phyloP scores from a whole-genome alignment of 148 eudicot genomes.

The Hydrangea macrophylla region DNA sequence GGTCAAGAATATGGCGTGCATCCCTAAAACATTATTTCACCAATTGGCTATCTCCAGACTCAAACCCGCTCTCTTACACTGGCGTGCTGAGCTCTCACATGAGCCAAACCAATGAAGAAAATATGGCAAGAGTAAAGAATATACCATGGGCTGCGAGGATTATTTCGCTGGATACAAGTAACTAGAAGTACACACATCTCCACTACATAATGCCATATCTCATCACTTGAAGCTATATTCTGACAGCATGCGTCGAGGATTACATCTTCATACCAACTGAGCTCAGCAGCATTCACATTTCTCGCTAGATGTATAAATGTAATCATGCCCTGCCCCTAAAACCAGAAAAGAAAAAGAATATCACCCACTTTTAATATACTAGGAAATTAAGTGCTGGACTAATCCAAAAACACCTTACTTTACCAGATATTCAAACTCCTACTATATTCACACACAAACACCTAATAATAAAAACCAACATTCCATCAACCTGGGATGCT shows the following conservation, averaged over 20 bases:
- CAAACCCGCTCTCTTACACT: not conserved
- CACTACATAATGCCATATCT: conserved; percentile 83
- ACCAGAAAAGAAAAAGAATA: conserved; percentile 7
- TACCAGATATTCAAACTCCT: too few relatives aligned
- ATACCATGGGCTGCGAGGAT: conserved; percentile 97
- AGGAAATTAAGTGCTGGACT: not conserved
- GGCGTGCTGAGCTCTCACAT: not conserved
- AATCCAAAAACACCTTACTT: not conserved
- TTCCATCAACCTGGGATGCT: too few relatives aligned
- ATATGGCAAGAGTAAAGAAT: not conserved
- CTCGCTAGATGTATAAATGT: conserved; percentile 73
- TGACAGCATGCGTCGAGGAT: conserved; percentile 94
- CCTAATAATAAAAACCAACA: too few relatives aligned
- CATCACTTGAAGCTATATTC: conserved; percentile 82
- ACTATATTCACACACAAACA: too few relatives aligned
- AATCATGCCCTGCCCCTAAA: conserved; percentile 93
- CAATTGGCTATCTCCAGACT: not conserved
- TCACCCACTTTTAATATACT: not conserved
- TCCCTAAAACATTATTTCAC: not conserved
- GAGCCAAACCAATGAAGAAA: conserved; percentile 3
- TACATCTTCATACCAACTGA: conserved; percentile 78
- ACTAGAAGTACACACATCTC: conserved; percentile 84
- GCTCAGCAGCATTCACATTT: conserved; percentile 56
- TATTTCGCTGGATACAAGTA: conserved; percentile 52
- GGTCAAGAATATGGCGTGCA: not conserved